phyloP scores from a whole-genome alignment of 352 stramenopile genomes.

The Lagenidium giganteum region DNA sequence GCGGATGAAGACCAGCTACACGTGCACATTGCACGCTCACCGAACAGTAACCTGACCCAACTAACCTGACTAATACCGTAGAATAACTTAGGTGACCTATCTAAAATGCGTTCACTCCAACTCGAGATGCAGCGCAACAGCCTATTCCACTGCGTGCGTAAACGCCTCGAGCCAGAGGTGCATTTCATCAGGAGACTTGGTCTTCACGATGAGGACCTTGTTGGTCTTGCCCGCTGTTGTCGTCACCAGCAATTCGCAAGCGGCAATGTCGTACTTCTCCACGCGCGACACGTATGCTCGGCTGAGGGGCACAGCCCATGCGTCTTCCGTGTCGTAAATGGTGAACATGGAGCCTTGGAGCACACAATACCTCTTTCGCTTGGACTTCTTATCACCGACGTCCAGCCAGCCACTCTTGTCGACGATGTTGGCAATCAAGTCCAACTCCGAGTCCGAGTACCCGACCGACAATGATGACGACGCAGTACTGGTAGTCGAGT shows the following conservation, averaged over 20 bases:
- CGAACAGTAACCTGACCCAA: no score
- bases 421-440: conserved; percentile 64
- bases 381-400: conserved; percentile 73
- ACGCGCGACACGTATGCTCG: conserved; percentile 68
- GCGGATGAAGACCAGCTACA: no score
- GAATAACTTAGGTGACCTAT: no score
- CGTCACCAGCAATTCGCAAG: conserved; percentile 59
- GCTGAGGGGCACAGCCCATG: conserved; percentile 72
- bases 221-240: conserved; percentile 63
- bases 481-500: conserved; percentile 62
- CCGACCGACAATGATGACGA: conserved; percentile 56
- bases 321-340: conserved; percentile 76
- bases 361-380: conserved; percentile 67
- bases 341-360: conserved; percentile 81
- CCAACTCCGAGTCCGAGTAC: conserved; percentile 70
- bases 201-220: conserved; percentile 67
- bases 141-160: conserved; percentile 46
- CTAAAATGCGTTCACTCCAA: no score
- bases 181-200: conserved; percentile 66
- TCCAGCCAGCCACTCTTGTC: conserved; percentile 80
- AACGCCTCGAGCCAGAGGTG: conserved; percentile 72
- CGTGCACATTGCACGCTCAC: no score
- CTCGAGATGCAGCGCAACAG: no score
- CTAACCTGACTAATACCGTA: no score
- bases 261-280: conserved; percentile 51